Base-by-base conservation (phyloP, 768 basidiomycete genomes). In the Leucosporidium scottii region DNA sequence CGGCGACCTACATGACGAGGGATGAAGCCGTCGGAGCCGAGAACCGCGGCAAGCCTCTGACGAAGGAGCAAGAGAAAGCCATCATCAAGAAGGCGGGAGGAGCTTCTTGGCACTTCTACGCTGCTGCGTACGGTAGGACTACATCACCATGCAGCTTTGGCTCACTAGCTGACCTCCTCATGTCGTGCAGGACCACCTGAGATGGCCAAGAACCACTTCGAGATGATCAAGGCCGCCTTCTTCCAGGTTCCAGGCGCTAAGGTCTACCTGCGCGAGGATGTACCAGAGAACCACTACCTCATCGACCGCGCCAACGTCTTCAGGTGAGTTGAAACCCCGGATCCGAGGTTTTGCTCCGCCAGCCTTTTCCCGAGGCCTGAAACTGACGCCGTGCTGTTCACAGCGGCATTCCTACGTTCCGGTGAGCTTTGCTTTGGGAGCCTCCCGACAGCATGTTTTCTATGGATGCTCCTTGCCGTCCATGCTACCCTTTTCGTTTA, bases 71-170 rank as follows among this genome's bases (percentile, higher is more conserved):
- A 10, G 51, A 53, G 51, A 8, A 28, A 10, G 51, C n/a, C 25
- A 53, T 53, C 51, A 53, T 53, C 18, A 17, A n/a, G 51, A 53
- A 53, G n/a, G 51, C 51, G n/a, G 51, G 51, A 53, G 51, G 51
- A 25, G 51, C 51, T n/a, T n/a, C 51, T 9, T 53, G 51, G 51
- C 12, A 12, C 15, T 15, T n/a, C 10, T 53, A n/a, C 25, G 13
- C 51, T 9, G 10, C 23, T 25, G 3, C 4, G 7, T 53, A 44
- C 39, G 39, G 51, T 25, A 9, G 5, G 51, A 1, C 28, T 27
- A n/a, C n/a, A n/a, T n/a, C n/a, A n/a, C n/a, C n/a, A n/a, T n/a
- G n/a, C n/a, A 9, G 21, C 20, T 21, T 20, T 28, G 51, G 25
- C 9, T n/a, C 25, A 12, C 51, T 53, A 25, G 15, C 20, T 12